Evolutionary conservation across 805 yeast species (phyloP).

Genomic region (Brettanomyces naardenensis): DNA sequence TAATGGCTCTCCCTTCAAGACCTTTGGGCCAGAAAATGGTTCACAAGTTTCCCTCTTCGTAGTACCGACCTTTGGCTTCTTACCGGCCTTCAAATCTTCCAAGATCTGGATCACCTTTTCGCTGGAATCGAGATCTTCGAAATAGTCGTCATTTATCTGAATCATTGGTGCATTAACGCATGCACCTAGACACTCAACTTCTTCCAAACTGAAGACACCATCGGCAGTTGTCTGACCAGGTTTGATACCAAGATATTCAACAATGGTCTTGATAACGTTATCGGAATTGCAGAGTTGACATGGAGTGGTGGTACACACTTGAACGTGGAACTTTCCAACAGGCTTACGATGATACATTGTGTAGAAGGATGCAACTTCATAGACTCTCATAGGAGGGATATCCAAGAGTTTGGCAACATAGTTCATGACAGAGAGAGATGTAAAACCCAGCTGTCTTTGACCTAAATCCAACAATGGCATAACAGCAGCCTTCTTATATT

Average conservation of each 20-base stretch:
- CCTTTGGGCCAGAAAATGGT: conserved; percentile 65
- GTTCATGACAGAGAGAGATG: conserved; percentile 83
- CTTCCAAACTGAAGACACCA: conserved; percentile 71
- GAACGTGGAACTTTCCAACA: conserved; percentile 77
- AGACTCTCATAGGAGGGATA: conserved; percentile 92
- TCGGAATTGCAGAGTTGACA: conserved; percentile 82
- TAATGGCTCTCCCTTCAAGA: conserved; percentile 54
- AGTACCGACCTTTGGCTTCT: conserved; percentile 55
- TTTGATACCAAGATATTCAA: conserved; percentile 49
- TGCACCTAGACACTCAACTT: conserved; percentile 88
- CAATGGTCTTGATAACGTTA: conserved; percentile 64
- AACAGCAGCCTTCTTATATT: conserved; percentile 79
- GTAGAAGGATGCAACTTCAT: conserved; percentile 87
- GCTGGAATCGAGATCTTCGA: conserved; percentile 66
- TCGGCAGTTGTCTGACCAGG: conserved; percentile 77
- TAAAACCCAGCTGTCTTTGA: conserved; percentile 81
- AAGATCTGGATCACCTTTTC: conserved; percentile 55
- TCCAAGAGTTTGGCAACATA: conserved; percentile 78
- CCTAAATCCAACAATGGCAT: conserved; percentile 85
- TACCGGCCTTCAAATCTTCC: conserved; percentile 57
- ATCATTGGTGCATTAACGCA: conserved; percentile 90
- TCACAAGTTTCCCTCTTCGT: conserved; percentile 66
- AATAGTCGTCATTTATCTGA: conserved; percentile 75
- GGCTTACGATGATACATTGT: conserved; percentile 87
- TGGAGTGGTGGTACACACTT: conserved; percentile 85